These are phyloP conservation scores for Schizonepeta tenuifolia DNA, from an alignment of 257 asterid genomes.

Conservation along the genomic window DNA sequence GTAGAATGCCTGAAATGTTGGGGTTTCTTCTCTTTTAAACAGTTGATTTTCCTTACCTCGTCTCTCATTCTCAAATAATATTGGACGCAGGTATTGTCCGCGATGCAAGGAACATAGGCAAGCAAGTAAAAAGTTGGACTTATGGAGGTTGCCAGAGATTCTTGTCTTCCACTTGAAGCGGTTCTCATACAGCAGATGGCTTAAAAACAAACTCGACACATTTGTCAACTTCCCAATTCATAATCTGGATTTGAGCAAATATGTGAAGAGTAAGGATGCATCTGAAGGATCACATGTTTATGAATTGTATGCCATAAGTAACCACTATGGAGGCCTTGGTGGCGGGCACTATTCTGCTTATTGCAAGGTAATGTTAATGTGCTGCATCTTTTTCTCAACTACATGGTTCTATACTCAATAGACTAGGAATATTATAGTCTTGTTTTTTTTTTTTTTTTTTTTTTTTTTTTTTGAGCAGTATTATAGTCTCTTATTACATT, in stretches of 20 bases:
- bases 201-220: constrained; percentile 91
- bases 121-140: constrained; percentile 89
- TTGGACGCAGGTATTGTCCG: constrained; percentile 85
- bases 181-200: constrained; percentile 89
- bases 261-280: constrained; percentile 63
- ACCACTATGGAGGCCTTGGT: constrained; percentile 97
- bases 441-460: too few relatives aligned
- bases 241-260: constrained; percentile 80
- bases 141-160: constrained; percentile 93
- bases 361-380: constrained; percentile 67
- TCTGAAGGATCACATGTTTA: constrained; percentile 68
- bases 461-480: too few relatives aligned
- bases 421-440: background rate
- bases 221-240: constrained; percentile 85
- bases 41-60: constrained; percentile 18
- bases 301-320: constrained; percentile 91
- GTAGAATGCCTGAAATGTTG: constrained; percentile 19
- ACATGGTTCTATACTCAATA: background rate
- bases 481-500: background rate
- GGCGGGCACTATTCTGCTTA: constrained; percentile 98
- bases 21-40: background rate
- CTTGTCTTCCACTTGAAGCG: constrained; percentile 90
- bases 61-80: constrained; percentile 15
- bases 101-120: constrained; percentile 92
- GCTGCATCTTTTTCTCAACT: background rate